Evolutionary conservation across 2,329 filamentous ascomycete species (phyloP).

Genomic region (Dothistroma septosporum): DNA sequence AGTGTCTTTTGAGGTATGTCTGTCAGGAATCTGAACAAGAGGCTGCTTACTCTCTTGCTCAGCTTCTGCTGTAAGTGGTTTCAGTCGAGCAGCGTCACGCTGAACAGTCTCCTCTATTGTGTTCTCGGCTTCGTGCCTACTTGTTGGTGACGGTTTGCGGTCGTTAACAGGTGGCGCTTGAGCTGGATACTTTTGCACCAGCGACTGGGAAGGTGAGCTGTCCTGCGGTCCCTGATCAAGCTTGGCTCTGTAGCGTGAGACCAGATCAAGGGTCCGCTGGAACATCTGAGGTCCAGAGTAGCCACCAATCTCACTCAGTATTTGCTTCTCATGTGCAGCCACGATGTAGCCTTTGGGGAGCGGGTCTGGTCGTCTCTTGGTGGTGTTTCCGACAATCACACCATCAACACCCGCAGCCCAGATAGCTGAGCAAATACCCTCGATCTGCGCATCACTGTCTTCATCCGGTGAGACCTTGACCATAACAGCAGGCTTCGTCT

Average conservation of each 20-base stretch:
- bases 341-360: conserved; percentile 64
- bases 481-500: conserved; percentile 77
- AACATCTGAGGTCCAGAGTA: conserved; percentile 91
- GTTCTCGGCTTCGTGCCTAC: neutral
- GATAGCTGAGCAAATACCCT: conserved; percentile 83
- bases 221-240: conserved; percentile 44
- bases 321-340: conserved; percentile 60
- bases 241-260: conserved; percentile 66
- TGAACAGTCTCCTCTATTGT: conserved; percentile 24
- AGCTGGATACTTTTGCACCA: conserved; percentile 10
- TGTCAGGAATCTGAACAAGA: conserved; percentile 31
- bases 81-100: conserved; percentile 32
- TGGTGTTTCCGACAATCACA: conserved; percentile 96
- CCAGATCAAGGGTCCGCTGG: conserved; percentile 70
- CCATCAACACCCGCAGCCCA: conserved; percentile 83
- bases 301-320: conserved; percentile 72
- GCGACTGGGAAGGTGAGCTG: conserved; percentile 8
- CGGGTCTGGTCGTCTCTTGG: conserved; percentile 71
- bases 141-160: neutral
- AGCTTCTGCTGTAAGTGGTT: conserved; percentile 29
- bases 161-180: conserved; percentile 3
- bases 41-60: conserved; percentile 31
- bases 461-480: conserved; percentile 98
- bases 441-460: conserved; percentile 76
- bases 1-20: conserved; percentile 23